Evolutionary conservation across 768 basidiomycete genomes (phyloP).

Genomic region (Serendipita vermifera): DNA sequence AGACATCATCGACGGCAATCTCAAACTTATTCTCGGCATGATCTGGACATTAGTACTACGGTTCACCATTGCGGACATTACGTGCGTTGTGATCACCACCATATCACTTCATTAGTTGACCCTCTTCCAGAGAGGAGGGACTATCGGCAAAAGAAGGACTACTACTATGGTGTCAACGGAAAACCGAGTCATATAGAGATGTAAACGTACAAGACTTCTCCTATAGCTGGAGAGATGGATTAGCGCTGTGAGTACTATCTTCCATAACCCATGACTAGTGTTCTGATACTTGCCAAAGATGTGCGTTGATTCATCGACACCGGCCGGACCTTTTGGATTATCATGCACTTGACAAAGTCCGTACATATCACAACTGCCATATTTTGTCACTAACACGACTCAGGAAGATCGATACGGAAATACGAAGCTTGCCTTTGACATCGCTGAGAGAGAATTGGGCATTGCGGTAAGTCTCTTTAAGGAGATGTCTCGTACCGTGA

Average conservation of each 20-base stretch:
- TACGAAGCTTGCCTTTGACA: constrained; percentile 72
- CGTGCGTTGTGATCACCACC: constrained; percentile 36
- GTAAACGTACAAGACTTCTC: constrained; percentile 93
- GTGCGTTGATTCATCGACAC: constrained; percentile 94
- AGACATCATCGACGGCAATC: constrained; percentile 98
- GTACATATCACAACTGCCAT: constrained; percentile 4
- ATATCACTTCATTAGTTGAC: constrained; percentile 10
- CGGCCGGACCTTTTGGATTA: constrained; percentile 92
- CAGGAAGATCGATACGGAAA: constrained; percentile 70
- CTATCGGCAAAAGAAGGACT: constrained; percentile 97
- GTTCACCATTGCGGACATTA: constrained; percentile 97
- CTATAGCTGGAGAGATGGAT: constrained; percentile 83
- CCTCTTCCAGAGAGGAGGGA: constrained; percentile 71
- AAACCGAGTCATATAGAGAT: constrained; percentile 81
- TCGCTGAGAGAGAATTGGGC: constrained; percentile 77
- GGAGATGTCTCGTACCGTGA: constrained; percentile 1
- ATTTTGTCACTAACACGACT: constrained; percentile 13
- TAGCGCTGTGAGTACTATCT: constrained; percentile 65
- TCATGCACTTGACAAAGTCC: constrained; percentile 67
- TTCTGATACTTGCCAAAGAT: constrained; percentile 37
- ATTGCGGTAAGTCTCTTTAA: constrained; percentile 57
- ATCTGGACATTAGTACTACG: constrained; percentile 97
- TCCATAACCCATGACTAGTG: neutral
- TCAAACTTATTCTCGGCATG: constrained; percentile 97
- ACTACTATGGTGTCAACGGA: constrained; percentile 94